Conservation (phyloP, 2,329 filamentous ascomycete species). For the Calonectria montana region DNA sequence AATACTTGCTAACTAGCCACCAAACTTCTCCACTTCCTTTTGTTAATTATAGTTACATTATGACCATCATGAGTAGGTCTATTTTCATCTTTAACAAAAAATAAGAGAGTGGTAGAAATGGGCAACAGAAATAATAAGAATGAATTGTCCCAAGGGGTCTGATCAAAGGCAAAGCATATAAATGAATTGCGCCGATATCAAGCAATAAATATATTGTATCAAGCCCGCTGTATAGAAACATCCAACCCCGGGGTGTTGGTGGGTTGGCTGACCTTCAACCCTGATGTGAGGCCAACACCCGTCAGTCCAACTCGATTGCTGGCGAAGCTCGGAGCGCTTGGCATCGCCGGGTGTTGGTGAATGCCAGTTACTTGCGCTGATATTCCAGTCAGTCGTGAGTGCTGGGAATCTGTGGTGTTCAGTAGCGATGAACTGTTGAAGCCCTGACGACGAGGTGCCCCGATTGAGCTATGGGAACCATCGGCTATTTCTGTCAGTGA, state of each 20-base stretch:
- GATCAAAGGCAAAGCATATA: no score
- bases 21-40: not conserved
- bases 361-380: constrained; percentile 19
- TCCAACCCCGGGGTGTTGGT: constrained; percentile 30
- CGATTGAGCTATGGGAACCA: constrained; percentile 11
- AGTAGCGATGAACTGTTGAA: constrained; percentile 18
- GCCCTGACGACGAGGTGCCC: constrained; percentile 22
- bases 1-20: not conserved
- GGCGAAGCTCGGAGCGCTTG: constrained; percentile 32
- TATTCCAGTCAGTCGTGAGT: constrained; percentile 18
- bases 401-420: constrained; percentile 9
- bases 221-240: constrained; percentile 25
- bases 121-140: no score
- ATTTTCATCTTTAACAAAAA: not conserved
- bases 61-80: not conserved
- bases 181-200: no score
- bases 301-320: constrained; percentile 34
- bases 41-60: not conserved
- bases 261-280: constrained; percentile 45
- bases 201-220: not conserved
- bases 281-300: constrained; percentile 46
- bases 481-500: constrained; percentile 29
- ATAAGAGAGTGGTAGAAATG: no score
- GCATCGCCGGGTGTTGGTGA: constrained; percentile 14
- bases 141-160: no score